Conservation (phyloP, 1,284 basidiomycete genomes). For the Paramarasmius palmivorus region DNA sequence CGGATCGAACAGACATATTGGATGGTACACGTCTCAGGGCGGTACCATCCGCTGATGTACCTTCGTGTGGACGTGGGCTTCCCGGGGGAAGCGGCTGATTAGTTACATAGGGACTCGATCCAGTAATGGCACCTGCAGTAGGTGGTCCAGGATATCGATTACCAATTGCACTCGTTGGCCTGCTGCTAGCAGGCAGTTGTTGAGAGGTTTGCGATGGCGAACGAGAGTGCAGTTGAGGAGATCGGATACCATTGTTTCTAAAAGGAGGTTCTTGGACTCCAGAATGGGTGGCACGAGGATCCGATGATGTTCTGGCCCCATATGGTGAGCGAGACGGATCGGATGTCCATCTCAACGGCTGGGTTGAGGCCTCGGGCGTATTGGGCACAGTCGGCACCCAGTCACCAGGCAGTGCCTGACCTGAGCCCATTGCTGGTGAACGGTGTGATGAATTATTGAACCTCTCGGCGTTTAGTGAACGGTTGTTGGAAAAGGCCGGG, state of each 20-base stretch:
- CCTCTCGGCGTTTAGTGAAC: background rate
- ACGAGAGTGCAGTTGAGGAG: background rate
- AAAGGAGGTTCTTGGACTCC: background rate
- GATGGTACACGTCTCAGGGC: constrained; percentile 27
- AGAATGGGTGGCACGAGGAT: background rate
- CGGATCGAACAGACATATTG: constrained; percentile 30
- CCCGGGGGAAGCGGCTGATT: background rate
- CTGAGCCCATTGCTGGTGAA: background rate
- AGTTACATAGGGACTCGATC: too few species aligned
- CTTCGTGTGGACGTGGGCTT: background rate
- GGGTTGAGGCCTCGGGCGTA: constrained; percentile 3
- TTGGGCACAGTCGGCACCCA: constrained; percentile 13
- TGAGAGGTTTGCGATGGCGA: background rate
- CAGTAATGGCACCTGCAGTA: too few species aligned
- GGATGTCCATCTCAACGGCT: background rate
- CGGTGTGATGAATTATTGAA: background rate
- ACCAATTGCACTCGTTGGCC: too few species aligned
- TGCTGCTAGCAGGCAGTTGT: background rate
- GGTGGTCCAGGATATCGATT: too few species aligned
- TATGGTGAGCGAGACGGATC: background rate
- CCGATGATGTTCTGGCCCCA: background rate
- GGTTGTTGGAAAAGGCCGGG: background rate
- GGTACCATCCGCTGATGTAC: background rate
- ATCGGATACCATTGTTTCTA: background rate
- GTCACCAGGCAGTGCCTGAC: background rate